Conservation (phyloP, 805 yeast species). For the Candida awuae region DNA sequence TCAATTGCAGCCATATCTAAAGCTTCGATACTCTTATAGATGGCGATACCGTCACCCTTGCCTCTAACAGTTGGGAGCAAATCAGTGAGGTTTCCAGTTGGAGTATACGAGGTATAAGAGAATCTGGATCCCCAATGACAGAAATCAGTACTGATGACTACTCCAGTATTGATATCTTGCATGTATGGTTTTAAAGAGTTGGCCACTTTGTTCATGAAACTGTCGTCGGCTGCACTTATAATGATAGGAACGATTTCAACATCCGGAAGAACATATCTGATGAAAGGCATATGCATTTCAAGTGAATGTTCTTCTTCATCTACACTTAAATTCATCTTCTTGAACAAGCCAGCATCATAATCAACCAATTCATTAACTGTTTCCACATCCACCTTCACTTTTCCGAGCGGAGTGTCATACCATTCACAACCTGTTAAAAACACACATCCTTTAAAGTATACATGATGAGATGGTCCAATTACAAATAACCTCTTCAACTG, state of each 20-base stretch:
- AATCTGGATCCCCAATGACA: constrained; percentile 88
- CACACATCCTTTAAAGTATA: constrained; percentile 59
- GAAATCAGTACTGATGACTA: constrained; percentile 82
- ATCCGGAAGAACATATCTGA: constrained; percentile 25
- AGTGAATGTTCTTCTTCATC: constrained; percentile 89
- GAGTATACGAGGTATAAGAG: constrained; percentile 46
- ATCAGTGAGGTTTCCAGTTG: constrained; percentile 24
- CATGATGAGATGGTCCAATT: constrained; percentile 91
- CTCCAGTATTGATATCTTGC: constrained; percentile 47
- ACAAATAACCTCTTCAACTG: constrained; percentile 58
- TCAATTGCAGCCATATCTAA: constrained; percentile 69
- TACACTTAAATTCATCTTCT: constrained; percentile 44
- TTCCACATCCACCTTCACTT: constrained; percentile 55
- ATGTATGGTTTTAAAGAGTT: constrained; percentile 44
- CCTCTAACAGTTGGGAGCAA: constrained; percentile 13
- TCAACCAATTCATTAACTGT: constrained; percentile 30
- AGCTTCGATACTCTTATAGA: constrained; percentile 63
- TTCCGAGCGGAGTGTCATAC: constrained; percentile 81
- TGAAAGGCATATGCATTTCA: constrained; percentile 88
- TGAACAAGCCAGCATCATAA: constrained; percentile 35
- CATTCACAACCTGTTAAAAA: constrained; percentile 42
- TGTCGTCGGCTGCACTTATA: constrained; percentile 53
- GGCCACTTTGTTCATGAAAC: constrained; percentile 39
- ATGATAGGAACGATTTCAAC: constrained; percentile 64
- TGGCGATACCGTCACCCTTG: constrained; percentile 18